Evolutionary conservation across 1,139 yeast species (phyloP), one percentile per base, ranked within the genome.

Genomic region (Citeromyces hawaiiensis): DNA sequence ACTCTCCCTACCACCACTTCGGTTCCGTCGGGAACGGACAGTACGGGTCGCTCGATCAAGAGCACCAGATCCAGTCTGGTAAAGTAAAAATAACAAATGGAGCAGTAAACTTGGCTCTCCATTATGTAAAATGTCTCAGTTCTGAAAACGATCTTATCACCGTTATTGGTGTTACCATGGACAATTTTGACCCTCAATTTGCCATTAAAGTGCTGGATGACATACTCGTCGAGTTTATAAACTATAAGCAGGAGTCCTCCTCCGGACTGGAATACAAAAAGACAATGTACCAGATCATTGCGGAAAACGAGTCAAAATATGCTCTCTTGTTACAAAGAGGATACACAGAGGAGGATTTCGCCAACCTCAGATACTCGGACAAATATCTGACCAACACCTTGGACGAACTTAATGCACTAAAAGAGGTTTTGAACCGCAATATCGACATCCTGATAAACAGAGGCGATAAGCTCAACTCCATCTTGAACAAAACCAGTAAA

Each of bases 401-500:
- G 39, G 71, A 64, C 44, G 79, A 72, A 40, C 67, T 71, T 3
- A 68, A 64, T 37, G 76, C 72, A 47, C 76, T 73, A 10, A 56
- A 76, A 38, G 70, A 68, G 39, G 59, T 79, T 38, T 78, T 79
- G 86, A 70, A 75, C 51, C 83, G 77, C 44, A 79, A 79, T 49
- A 76, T 79, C 42, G 79, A 74, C 49, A 73, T 72, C 51, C 63
- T 87, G 19, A 63, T 87, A 51, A 77, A 76, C 50, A 69, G 96
- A 42, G 95, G 94, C 10, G 96, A 86, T 50, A 70, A 83, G 43
- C 75, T 87, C 43, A 75, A 76, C 45, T 59, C 72, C 38, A 65
- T 87, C 45, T 94, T 86, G 14, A 83, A 80, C 54, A 87, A 87
- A 54, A 86, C 96, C 1, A 83, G 83, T 46, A 66, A 78, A 40